A percentile compares a stretch with the other conserved stretches of the same genome.
phyloP scores from a whole-genome alignment of 495 filamentous ascomycete species.

The Cudoniella acicularis region DNA sequence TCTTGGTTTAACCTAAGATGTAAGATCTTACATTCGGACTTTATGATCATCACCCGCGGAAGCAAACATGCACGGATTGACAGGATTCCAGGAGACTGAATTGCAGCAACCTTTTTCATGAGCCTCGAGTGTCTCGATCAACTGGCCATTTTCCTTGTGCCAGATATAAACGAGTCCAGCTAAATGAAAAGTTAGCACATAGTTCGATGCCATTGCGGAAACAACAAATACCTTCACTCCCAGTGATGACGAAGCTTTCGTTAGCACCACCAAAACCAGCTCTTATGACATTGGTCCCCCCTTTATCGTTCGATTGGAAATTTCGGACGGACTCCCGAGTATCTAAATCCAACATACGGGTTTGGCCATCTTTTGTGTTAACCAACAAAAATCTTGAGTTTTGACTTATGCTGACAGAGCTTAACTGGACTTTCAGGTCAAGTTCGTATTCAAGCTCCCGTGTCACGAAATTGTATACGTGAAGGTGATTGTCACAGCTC shows the following conservation, averaged over 20 bases:
- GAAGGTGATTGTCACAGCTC: conserved; percentile 62
- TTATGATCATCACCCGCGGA: conserved; percentile 84
- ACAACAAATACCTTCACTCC: conserved; percentile 73
- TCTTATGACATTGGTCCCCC: conserved; percentile 71
- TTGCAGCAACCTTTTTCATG: conserved; percentile 78
- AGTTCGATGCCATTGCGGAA: background rate
- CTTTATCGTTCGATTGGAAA: conserved; percentile 65
- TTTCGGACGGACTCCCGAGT: conserved; percentile 66
- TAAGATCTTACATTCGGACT: conserved; percentile 74
- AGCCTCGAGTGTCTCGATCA: conserved; percentile 72
- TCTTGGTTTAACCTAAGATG: no score
- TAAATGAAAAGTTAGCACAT: conserved; percentile 30
- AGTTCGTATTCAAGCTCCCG: conserved; percentile 72
- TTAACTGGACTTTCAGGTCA: conserved; percentile 60
- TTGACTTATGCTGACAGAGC: conserved; percentile 73
- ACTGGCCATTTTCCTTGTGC: conserved; percentile 75
- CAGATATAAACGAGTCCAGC: conserved; percentile 83
- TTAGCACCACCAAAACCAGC: conserved; percentile 82
- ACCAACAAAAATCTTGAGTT: conserved; percentile 80
- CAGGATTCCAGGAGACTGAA: conserved; percentile 87
- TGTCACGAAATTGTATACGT: conserved; percentile 77
- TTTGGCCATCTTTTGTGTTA: conserved; percentile 69
- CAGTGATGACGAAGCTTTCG: conserved; percentile 86
- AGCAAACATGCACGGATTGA: conserved; percentile 79
- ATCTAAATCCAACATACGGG: conserved; percentile 72